Evolutionary conservation across 768 basidiomycete species (phyloP), one percentile per base, ranked within the genome.

Genomic region (Wakefieldia striispora): DNA sequence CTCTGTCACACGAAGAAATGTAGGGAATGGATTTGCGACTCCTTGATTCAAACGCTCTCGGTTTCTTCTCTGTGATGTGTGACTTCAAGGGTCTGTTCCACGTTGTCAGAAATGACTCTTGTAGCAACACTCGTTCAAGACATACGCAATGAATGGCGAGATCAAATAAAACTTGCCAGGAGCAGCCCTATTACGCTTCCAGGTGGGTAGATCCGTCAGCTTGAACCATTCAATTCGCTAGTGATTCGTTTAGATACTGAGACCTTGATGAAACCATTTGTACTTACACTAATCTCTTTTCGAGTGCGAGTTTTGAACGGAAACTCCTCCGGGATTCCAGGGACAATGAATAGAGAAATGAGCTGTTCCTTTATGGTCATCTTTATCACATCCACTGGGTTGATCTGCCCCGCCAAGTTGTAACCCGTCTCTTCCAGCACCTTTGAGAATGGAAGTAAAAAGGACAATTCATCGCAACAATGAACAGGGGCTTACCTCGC

Each of bases 181-280:
- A 49, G 72, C 74, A 31, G 77, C 72, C 62, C 80, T 88, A 64
- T 80, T 86, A 59, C 82, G 82, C 65, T 81, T 92, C 95, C 95
- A 99, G 1, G 91, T 93, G 1, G 95, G 97, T 9, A 99, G 74
- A 65, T 97, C 93, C 17, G 78, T 75, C 43, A 98, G 72, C 51
- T 75, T 82, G 70, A 97, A 97, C 97, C 97, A 99, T 64, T 94
- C 87, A 58, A 98, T 98, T 75, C 91, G 91, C 95, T 97, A 64
- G 33, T 38, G 19, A 46, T n/a, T 31, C 27, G 50, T 45, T 53
- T 34, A 60, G 55, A 51, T 31, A 23, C 40, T 33, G 41, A 19
- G 31, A 26, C 43, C 49, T 34, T 13, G 37, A 40, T 40, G 35
- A 49, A 34, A 55, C 16, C 21, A 36, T 39, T 20, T 20, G 13